phyloP scores from a whole-genome alignment of 164 flowering plant species.

The Berberis vulgaris region DNA sequence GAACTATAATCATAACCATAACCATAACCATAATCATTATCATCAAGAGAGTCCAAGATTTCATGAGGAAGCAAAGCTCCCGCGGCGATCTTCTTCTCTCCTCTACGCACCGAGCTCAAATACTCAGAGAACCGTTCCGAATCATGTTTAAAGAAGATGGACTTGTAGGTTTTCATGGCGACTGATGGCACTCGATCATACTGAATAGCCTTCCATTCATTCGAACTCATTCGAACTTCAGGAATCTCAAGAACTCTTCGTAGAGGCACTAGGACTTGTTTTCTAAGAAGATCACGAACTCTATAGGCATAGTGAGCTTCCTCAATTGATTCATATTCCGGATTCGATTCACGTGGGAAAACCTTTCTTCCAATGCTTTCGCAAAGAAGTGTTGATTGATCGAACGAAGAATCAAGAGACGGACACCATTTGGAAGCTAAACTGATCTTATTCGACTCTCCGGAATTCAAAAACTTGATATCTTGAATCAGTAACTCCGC shows the following conservation, averaged over 20 bases:
- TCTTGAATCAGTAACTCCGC: conserved; percentile 15
- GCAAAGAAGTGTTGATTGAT: conserved; percentile 23
- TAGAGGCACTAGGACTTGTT: conserved; percentile 34
- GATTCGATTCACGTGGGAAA: conserved; percentile 25
- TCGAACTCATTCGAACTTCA: conserved; percentile 37
- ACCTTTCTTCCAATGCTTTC: conserved; percentile 38
- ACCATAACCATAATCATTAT: not conserved
- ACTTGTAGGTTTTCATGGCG: conserved; percentile 48
- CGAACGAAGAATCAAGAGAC: conserved; percentile 21
- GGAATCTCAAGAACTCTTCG: conserved; percentile 30
- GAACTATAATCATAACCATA: no score
- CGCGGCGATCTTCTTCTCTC: conserved; percentile 41
- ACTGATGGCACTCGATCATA: conserved; percentile 44
- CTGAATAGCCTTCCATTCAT: conserved; percentile 33
- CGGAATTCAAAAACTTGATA: conserved; percentile 12
- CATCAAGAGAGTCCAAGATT: conserved; percentile 20
- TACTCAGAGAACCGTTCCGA: conserved; percentile 22
- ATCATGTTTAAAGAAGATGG: conserved; percentile 33
- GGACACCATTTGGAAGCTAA: conserved; percentile 31
- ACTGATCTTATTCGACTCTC: conserved; percentile 11
- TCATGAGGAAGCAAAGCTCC: conserved; percentile 54
- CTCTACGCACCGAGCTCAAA: conserved; percentile 25
- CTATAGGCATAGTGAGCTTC: conserved; percentile 37
- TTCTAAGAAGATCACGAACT: conserved; percentile 36
- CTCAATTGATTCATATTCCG: conserved; percentile 27